Percentiles rank a stretch among this genome's conserved stretches.
These are phyloP conservation scores for Peronospora belbahrii DNA, from an alignment of 352 stramenopile species.

Conservation along the genomic window DNA sequence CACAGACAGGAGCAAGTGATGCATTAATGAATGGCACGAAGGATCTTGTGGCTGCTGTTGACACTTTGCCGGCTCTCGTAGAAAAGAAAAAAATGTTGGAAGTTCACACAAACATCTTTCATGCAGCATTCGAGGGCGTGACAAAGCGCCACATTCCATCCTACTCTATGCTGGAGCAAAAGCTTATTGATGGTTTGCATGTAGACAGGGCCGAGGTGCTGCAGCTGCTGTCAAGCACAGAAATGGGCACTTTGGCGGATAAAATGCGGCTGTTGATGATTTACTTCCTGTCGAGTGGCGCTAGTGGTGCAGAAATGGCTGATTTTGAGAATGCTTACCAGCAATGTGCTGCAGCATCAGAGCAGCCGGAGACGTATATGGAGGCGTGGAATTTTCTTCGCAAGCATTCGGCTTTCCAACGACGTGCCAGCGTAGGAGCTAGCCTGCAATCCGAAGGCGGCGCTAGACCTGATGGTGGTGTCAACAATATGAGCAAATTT, in stretches of 20 bases:
- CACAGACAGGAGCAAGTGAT: conserved; percentile 59
- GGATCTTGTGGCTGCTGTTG: conserved; percentile 74
- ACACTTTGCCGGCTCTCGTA: conserved; percentile 71
- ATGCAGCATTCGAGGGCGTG: conserved; percentile 72
- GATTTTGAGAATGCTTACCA: conserved; percentile 72
- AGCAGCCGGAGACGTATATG: conserved; percentile 34
- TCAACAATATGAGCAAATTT: conserved; percentile 79
- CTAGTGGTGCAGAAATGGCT: conserved; percentile 54
- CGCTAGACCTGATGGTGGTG: conserved; percentile 24
- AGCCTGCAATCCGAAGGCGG: conserved; percentile 31
- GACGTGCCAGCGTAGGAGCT: conserved; percentile 58
- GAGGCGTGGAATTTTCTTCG: conserved; percentile 76
- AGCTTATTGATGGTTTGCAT: conserved; percentile 73
- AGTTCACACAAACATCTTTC: conserved; percentile 85
- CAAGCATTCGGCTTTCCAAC: conserved; percentile 77
- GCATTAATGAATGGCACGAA: conserved; percentile 71
- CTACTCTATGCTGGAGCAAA: conserved; percentile 83
- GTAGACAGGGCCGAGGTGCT: conserved; percentile 64
- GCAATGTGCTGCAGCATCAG: conserved; percentile 33
- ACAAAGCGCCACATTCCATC: conserved; percentile 72
- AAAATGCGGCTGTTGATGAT: conserved; percentile 86
- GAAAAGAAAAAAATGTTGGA: conserved; percentile 88
- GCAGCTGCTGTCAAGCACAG: conserved; percentile 48
- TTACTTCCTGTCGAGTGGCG: conserved; percentile 77
- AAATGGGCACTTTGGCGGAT: conserved; percentile 65